Conservation (phyloP, 2,329 filamentous ascomycete genomes). For the Sporothrix inflata region DNA sequence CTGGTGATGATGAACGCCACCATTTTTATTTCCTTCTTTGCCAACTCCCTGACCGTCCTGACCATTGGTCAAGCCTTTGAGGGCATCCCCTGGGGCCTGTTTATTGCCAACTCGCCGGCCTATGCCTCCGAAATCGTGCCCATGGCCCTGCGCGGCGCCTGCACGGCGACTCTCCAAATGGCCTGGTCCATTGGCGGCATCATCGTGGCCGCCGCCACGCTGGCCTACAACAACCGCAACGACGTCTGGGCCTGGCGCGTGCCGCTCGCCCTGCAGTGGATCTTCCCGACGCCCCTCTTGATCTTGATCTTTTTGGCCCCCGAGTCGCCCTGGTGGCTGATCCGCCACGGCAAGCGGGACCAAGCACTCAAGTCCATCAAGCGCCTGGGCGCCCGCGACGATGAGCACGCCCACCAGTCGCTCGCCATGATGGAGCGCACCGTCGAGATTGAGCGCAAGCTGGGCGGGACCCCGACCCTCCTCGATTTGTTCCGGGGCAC, state of each 20-base stretch:
- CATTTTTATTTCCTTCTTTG: slow-evolving; percentile 58
- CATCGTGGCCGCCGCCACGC: slow-evolving; percentile 61
- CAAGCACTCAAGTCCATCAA: slow-evolving; percentile 49
- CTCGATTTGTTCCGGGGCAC: slow-evolving; percentile 11
- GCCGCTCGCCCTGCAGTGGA: slow-evolving; percentile 50
- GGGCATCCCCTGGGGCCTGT: slow-evolving; percentile 67
- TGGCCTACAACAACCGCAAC: slow-evolving; percentile 50
- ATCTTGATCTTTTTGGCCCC: not conserved
- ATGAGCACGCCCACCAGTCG: not conserved
- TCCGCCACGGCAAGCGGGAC: slow-evolving; percentile 37
- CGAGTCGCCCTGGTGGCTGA: slow-evolving; percentile 15
- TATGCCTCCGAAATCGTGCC: slow-evolving; percentile 66
- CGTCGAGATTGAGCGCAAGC: slow-evolving; percentile 33
- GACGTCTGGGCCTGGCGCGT: slow-evolving; percentile 50
- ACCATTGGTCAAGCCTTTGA: slow-evolving; percentile 58
- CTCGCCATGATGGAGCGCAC: slow-evolving; percentile 30
- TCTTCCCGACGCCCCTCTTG: slow-evolving; percentile 51
- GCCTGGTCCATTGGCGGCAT: slow-evolving; percentile 63
- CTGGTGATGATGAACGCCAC: slow-evolving; percentile 61
- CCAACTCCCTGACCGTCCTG: slow-evolving; percentile 49
- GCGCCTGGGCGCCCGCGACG: slow-evolving; percentile 45
- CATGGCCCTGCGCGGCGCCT: slow-evolving; percentile 58
- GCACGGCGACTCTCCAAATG: slow-evolving; percentile 67
- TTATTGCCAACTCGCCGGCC: slow-evolving; percentile 66
- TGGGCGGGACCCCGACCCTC: slow-evolving; percentile 49